These are phyloP conservation scores for Naganishia vishniacii DNA, from an alignment of 768 basidiomycete genomes.

Conservation along the genomic window DNA sequence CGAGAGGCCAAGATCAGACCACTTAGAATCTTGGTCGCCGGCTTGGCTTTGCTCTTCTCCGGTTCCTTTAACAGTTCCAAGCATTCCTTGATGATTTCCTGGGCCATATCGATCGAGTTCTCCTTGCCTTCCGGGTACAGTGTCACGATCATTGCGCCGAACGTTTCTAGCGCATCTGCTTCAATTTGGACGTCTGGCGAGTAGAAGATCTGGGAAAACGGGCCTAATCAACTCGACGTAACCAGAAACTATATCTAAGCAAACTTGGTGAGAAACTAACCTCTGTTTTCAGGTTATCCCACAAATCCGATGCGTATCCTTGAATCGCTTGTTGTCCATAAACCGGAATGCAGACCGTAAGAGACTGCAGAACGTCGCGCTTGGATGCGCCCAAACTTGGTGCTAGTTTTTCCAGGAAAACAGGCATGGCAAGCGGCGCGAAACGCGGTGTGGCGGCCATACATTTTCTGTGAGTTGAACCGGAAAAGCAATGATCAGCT, in stretches of 20 bases:
- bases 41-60: conserved; percentile 85
- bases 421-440: conserved; percentile 73
- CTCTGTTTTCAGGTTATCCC: conserved; percentile 87
- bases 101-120: conserved; percentile 57
- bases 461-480: conserved; percentile 53
- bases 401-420: conserved; percentile 86
- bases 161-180: conserved; percentile 63
- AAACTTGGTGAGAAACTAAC: conserved; percentile 51
- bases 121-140: conserved; percentile 57
- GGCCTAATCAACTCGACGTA: too few relatives aligned
- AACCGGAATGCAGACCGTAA: conserved; percentile 70
- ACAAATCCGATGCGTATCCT: conserved; percentile 67
- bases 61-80: conserved; percentile 74
- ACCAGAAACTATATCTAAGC: conserved; percentile 11
- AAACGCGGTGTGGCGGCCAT: conserved; percentile 74
- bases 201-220: conserved; percentile 70
- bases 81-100: conserved; percentile 73
- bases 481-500: conserved; percentile 37
- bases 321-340: conserved; percentile 66
- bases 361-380: conserved; percentile 78
- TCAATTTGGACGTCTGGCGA: conserved; percentile 75
- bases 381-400: conserved; percentile 76
- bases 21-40: conserved; percentile 77
- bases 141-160: conserved; percentile 66
- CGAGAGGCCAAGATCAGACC: conserved; percentile 72